Base-by-base conservation (phyloP, 768 basidiomycete species). In the Exidia glandulosa region DNA sequence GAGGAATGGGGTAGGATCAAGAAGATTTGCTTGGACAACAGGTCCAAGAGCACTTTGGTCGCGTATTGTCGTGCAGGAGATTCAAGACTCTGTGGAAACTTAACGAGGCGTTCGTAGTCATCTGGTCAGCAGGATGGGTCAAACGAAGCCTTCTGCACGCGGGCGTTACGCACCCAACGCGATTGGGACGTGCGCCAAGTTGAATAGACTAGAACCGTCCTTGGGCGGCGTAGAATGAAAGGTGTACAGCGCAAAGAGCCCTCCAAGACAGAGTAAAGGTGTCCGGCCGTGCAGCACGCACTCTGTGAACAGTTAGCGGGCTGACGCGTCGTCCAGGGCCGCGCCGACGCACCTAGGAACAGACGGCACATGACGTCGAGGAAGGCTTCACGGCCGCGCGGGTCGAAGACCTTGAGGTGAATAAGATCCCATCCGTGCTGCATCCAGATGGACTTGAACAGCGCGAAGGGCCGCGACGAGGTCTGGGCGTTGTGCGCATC, bases 341-440 rank as follows among this genome's bases (percentile, higher is more conserved):
- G 34, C 32, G 7, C 25, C 30, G 32, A 62, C 81, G 48, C 65
- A 88, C 90, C 88, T 41, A 83, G 71, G 67, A 92, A 87, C 23
- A 89, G 71, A 52, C 89, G 75, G 58, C 79, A 72, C 2, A 82
- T 79, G 10, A 82, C 76, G 33, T 74, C 75, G 31, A 91, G 70
- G 69, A 89, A 88, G 0, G 74, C 68, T 52, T 85, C 81, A 36
- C 90, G 80, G 25, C 85, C 75, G 56, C 86, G 78, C 47, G 76
- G 71, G 65, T 92, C 88, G 60, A 87, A 81, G 3, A 85, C 82
- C 68, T 80, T 84, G 73, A 92, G 79, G 66, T 90, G 88, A 48
- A 89, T 70, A 81, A 82, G 88, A 32, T 76, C 73, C 90, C 90
- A 93, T 25, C 87, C 86, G 61, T 80, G 77, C 4, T 73, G 72